Evolutionary conservation across 192 early-diverging fungal genomes (phyloP), one percentile per base, ranked within the genome.

Genomic region (Entomortierella parvispora): DNA sequence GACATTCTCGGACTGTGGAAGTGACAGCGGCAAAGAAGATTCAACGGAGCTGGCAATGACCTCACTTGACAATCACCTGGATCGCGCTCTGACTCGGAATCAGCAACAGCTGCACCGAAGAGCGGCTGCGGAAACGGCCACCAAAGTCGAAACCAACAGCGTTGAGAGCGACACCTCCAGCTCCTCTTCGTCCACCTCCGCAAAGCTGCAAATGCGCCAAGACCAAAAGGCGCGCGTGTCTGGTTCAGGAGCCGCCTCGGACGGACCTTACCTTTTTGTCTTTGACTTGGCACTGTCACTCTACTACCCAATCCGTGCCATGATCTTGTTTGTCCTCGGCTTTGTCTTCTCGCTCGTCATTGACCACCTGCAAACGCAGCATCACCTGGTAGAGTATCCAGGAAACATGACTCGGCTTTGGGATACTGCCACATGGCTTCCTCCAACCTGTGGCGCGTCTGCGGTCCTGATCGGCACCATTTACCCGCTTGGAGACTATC

Each of bases 271-370:
- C 42, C 54, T 77, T 22, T 68, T 62, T 58, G 55, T 77, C 29
- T 68, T 68, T 46, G 74, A 77, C 22, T 42, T 68, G 52, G 65
- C 74, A 15, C 18, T 77, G 31, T 77, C 74, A 33, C 68, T 79
- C 26, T 78, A 84, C 53, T 84, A 83, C 49, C 86, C 84, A 5
- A 74, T 84, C 8, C 90, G 85, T 26, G 72, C 81, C 23, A 46
- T 86, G 60, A 70, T 86, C 55, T 83, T 92, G 29, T 92, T 92
- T 68, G 57, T 80, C 25, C 80, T 90, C 32, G 90, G 90, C 44
- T 85, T 86, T 81, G 52, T 81, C 23, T 86, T 90, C 57, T 86
- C 88, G 9, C 43, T 92, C 64, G 68, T 90, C 45, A 88, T 91
- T 61, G 88, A 89, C 64, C 82, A 83, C 58, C 68, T 92, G 22